Evolutionary conservation across 139 green algal species (phyloP).

Genomic region (Coccomyxa sp.): DNA sequence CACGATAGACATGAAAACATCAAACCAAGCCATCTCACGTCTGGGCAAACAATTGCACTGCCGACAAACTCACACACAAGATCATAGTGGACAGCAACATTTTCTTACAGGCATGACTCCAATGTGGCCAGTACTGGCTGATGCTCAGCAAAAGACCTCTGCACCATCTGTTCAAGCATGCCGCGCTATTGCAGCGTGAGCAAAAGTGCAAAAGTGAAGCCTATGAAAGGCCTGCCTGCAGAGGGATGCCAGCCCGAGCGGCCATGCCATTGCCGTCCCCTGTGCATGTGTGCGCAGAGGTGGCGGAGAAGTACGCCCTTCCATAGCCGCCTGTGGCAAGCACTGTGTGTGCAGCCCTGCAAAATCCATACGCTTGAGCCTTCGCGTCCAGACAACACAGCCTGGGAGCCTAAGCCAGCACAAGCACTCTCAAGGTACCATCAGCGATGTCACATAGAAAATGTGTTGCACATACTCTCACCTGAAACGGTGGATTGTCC

Average conservation of each 20-base stretch:
- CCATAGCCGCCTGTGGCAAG: conserved; percentile 97
- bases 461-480: too few relatives aligned
- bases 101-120: neutral
- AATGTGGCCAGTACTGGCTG: too few relatives aligned
- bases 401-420: conserved; percentile 9
- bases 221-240: conserved; percentile 23
- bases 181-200: too few relatives aligned
- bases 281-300: conserved; percentile 97
- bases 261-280: conserved; percentile 95
- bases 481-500: conserved; percentile 96
- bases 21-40: neutral
- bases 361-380: too few relatives aligned
- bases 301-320: conserved; percentile 94
- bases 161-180: too few relatives aligned
- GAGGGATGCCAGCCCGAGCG: conserved; percentile 85
- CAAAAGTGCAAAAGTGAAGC: neutral
- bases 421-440: neutral
- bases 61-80: conserved; percentile 13
- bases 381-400: neutral
- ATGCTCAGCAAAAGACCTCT: too few relatives aligned
- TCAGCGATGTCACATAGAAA: too few relatives aligned
- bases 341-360: conserved; percentile 83
- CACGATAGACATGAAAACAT: neutral
- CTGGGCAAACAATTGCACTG: neutral
- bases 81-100: neutral